These are phyloP conservation scores for Aspergillus sp. DNA, from an alignment of 2,329 filamentous ascomycete genomes.

Conservation along the genomic window DNA sequence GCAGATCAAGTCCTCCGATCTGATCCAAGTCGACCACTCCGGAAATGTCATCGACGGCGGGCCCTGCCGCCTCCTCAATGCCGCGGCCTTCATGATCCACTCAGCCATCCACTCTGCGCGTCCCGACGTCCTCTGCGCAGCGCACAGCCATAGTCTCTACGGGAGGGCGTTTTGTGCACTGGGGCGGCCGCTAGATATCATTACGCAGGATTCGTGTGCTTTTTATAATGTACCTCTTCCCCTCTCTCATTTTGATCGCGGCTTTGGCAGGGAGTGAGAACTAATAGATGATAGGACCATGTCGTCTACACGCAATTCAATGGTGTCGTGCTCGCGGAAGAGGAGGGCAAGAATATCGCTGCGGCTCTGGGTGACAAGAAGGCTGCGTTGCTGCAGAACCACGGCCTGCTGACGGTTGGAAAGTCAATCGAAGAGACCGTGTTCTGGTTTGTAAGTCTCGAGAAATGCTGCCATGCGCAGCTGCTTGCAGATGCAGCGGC, in stretches of 20 bases:
- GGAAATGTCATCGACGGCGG: slow-evolving; percentile 69
- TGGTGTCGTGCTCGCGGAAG: slow-evolving; percentile 56
- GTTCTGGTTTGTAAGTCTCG: slow-evolving; percentile 59
- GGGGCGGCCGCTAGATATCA: slow-evolving; percentile 49
- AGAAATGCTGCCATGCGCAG: slow-evolving; percentile 60
- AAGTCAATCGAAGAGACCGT: slow-evolving; percentile 55
- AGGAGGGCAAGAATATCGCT: slow-evolving; percentile 60
- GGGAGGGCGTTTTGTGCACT: slow-evolving; percentile 51
- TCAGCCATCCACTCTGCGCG: slow-evolving; percentile 59
- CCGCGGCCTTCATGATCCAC: slow-evolving; percentile 58
- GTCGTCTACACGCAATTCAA: slow-evolving; percentile 59
- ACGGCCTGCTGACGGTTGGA: slow-evolving; percentile 57
- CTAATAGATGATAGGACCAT: slow-evolving; percentile 45
- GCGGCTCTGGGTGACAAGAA: slow-evolving; percentile 54
- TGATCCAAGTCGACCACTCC: slow-evolving; percentile 67
- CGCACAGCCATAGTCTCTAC: slow-evolving; percentile 60
- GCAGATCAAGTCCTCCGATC: slow-evolving; percentile 65
- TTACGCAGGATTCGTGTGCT: slow-evolving; percentile 51
- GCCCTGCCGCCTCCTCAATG: slow-evolving; percentile 50
- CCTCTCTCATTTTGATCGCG: too few species aligned
- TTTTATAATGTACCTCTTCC: slow-evolving; percentile 44
- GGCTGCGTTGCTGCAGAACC: slow-evolving; percentile 59
- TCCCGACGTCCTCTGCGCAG: slow-evolving; percentile 59
- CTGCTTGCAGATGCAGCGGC: slow-evolving; percentile 58
- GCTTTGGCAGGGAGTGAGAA: neutral